Base-by-base conservation (phyloP, 1,284 basidiomycete species). In the Moniliella sp. region DNA sequence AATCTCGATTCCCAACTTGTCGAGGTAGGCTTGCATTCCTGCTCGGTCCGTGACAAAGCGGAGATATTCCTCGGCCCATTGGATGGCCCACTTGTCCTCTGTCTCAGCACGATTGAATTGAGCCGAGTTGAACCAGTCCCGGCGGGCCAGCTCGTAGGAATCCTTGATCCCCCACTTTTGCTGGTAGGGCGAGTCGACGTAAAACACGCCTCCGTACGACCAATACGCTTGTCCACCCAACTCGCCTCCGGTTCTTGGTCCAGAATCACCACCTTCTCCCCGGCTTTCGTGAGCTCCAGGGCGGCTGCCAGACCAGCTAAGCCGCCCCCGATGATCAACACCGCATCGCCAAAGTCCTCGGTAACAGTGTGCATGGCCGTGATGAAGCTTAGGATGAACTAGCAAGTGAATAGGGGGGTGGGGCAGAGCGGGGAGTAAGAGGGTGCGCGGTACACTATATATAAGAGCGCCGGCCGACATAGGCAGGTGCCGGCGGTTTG, bases 201-300 rank as follows among this genome's bases (percentile, higher is more conserved):
- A 33, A 29, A 40, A 40, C 17, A 40, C 25, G 25, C 38, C 38
- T 8, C 38, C 38, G 23, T 36, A 30, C 11, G 38, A 39, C 37
- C 37, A 39, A 25, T 27, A 35, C 5, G 37, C 37, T 28, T 39
- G 37, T 8, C 37, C 37, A 28, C 37, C 37, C 11, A 39, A 23
- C 28, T 30, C 16, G 28, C 29, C 15, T 31, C 34, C 13, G 27
- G 29, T 18, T 39, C 37, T 28, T 39, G 37, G 18, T 39, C 37
- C 26, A 39, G 27, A 18, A 39, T 36, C 29, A 35, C 33, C 4
- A 39, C 37, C 11, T 39, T 36, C 12, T 31, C 25, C 17, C 18
- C 18, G n/a, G 28, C 33, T n/a, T 32, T 25, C 12, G 37, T 39
- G 25, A 39, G 23, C 18, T 39, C 37, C 28, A 28, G 36, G 8